Evolutionary conservation across 164 flowering plant species (phyloP), one percentile per base, ranked within the genome.

Genomic region (Macadamia tetraphylla): DNA sequence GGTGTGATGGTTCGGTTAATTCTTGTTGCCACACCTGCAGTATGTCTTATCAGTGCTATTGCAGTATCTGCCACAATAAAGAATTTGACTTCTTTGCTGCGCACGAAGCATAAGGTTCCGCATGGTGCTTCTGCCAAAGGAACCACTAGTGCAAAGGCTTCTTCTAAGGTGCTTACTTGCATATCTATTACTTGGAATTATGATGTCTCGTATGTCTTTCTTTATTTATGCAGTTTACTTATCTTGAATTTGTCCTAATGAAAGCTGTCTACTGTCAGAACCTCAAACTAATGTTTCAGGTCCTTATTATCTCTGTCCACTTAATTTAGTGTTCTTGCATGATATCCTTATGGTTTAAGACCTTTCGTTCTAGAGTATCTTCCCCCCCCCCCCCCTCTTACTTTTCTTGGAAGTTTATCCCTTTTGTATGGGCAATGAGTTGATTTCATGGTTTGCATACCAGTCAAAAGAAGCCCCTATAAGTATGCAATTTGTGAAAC

Each of bases 1-100:
- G 97, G 99, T 73, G 99, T 94, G 66, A 94, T 94, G 99, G 99
- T 94, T 73, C 98, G 97, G 58, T 83, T 94, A 62, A 94, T 94
- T 82, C 97, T 94, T 71, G 99, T 94, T 60, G 99, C 99, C 8
- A 87, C 99, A 43, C 99, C 99, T 67, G 99, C 98, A 1, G 88
- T 94, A n/a, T 94, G 98, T 79, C 94, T 94, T 66, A 85, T 92
- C 29, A 94, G 99, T 86, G 96, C 96, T 31, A 84, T 94, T 85
- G 97, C 98, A 68, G 97, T 90, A 75, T 95, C 99, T 80, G 92
- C 96, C 49, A 88, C 98, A n/a, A 60, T 92, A 62, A 92, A 91
- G 82, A 95, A 92, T 77, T 77, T 95, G 77, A 90, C 97, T 61
- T 75, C 67, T 44, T 68, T 92, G 76, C 58, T 87, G 23, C 80